Conservation (phyloP, 306 rosid species). For the Begonia masoniana region DNA sequence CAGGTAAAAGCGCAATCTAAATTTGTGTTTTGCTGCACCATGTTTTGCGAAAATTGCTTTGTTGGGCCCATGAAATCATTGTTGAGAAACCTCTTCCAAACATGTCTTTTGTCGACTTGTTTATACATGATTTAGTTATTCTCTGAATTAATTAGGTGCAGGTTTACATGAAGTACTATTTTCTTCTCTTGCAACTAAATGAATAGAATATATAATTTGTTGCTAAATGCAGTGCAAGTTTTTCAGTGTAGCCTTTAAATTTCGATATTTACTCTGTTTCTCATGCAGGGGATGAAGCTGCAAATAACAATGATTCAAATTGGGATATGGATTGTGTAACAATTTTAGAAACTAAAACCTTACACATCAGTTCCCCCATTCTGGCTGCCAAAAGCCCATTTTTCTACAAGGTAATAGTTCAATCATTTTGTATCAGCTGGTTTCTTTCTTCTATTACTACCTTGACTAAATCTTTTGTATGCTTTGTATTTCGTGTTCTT, state of each 20-base stretch:
- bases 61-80: too few species aligned
- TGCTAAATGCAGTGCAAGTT: too few species aligned
- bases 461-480: conserved; percentile 12
- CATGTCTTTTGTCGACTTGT: too few species aligned
- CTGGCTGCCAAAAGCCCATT: conserved; percentile 97
- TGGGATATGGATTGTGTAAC: conserved; percentile 61
- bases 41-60: too few species aligned
- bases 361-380: conserved; percentile 94
- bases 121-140: too few species aligned
- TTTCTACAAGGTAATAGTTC: conserved; percentile 58
- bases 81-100: too few species aligned
- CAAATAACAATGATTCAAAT: conserved; percentile 44
- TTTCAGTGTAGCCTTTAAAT: neutral
- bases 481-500: neutral
- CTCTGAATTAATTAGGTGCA: too few species aligned
- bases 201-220: too few species aligned
- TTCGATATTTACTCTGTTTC: neutral
- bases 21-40: conserved; percentile 2
- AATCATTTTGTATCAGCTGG: neutral
- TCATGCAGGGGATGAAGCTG: neutral
- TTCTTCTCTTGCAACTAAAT: too few species aligned
- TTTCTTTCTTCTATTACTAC: conserved; percentile 2
- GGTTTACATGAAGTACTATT: too few species aligned
- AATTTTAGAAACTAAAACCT: conserved; percentile 57
- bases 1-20: conserved; percentile 34